Evolutionary conservation across 805 yeast species (phyloP), one percentile per base, ranked within the genome.

Genomic region (Lipomyces yamanashiensis): DNA sequence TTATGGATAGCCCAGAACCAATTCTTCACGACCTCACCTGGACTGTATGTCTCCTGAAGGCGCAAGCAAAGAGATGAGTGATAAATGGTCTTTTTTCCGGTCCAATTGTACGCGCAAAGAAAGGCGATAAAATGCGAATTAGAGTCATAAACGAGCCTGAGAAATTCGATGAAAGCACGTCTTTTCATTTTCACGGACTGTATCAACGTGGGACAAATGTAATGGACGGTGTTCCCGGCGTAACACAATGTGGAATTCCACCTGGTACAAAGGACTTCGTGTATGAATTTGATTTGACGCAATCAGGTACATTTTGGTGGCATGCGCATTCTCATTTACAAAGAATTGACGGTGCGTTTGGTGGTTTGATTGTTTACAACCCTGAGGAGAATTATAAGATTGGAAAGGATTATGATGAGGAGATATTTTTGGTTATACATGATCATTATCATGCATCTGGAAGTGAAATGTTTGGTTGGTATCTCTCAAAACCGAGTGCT

Each of bases 351-450:
- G 84, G 84, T 56, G 90, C 87, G 59, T 82, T 86, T 45, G 81
- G 92, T 52, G 97, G 92, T 70, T 77, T 92, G 51, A 88, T 90
- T 0, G 74, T 92, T 49, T 87, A 90, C 73, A 91, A 92, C 73
- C 81, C 47, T n/a, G 64, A 61, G 7, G 41, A 43, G 23, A 51
- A 58, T 47, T 33, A 36, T 8, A 41, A 36, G 15, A 12, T 50
- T 13, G 58, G 54, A 2, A 56, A 51, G 13, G 63, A 59, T 21
- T 59, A 59, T 36, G 64, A 59, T 34, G 64, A 59, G 7, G 66
- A 63, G 36, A n/a, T 60, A 12, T 19, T 54, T 15, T 41, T 63
- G 8, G 19, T 59, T 13, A 12, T 63, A 28, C 61, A 47, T 13
- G 66, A 63, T 50, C 50, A 54, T 33, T 59, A 63, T 40, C 66